A percentile compares a stretch with the other conserved stretches of the same genome.
These are phyloP conservation scores for Gypsophila paniculata DNA, from an alignment of 179 eudicot species.

Conservation along the genomic window DNA sequence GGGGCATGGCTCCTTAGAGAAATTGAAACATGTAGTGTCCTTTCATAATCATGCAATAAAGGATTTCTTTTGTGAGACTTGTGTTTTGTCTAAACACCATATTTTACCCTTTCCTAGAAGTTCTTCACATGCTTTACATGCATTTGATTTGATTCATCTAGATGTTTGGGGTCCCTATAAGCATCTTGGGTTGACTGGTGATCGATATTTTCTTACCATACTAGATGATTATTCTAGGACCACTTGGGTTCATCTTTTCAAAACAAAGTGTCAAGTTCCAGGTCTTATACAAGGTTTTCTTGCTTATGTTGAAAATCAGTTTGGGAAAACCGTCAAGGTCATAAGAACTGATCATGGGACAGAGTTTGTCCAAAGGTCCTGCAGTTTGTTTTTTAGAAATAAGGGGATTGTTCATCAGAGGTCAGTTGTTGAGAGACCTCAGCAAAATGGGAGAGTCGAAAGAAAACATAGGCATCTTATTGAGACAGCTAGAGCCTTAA, in stretches of 20 bases:
- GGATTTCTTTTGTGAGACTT: background rate
- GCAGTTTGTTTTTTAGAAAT: background rate
- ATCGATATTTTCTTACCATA: background rate
- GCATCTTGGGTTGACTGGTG: background rate
- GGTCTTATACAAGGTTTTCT: background rate
- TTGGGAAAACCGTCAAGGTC: background rate
- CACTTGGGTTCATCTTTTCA: background rate
- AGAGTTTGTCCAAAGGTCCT: background rate
- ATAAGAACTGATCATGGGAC: slow-evolving; percentile 3
- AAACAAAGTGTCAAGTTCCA: background rate
- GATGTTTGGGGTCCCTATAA: slow-evolving; percentile 3
- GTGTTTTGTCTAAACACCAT: background rate
- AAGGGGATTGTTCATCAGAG: background rate
- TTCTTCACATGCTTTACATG: too few relatives aligned
- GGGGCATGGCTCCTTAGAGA: background rate
- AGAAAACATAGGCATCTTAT: background rate
- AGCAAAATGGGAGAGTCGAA: background rate
- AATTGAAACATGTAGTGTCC: background rate
- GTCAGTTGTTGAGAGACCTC: background rate
- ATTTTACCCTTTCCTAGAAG: background rate
- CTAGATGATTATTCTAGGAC: background rate
- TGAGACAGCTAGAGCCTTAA: background rate
- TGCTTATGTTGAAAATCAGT: background rate
- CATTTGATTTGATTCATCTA: background rate
- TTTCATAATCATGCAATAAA: too few relatives aligned